Conservation (phyloP, 2,329 filamentous ascomycete species). For the Penicillium sp. region DNA sequence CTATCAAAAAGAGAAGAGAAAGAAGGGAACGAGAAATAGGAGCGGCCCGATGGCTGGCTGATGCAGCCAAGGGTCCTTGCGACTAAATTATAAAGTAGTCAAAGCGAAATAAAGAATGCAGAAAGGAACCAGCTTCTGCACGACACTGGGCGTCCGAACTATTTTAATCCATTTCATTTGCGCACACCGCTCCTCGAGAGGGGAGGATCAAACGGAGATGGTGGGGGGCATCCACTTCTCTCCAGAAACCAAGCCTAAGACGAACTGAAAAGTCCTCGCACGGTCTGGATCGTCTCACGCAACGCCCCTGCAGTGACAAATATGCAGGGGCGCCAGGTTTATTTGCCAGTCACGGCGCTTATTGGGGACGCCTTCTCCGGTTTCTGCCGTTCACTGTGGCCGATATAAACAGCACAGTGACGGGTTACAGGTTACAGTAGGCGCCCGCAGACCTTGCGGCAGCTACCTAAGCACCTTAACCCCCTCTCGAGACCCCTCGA, state of each 20-base stretch:
- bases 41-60: no score
- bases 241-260: not conserved
- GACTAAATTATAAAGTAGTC: no score
- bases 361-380: slow-evolving; percentile 2
- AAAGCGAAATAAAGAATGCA: not conserved
- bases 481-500: not conserved
- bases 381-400: not conserved
- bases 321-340: slow-evolving; percentile 20
- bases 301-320: slow-evolving; percentile 18
- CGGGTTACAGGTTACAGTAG: not conserved
- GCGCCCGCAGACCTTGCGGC: not conserved
- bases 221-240: slow-evolving; percentile 3
- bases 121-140: not conserved
- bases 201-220: not conserved
- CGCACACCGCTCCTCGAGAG: slow-evolving; percentile 20
- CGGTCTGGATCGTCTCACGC: slow-evolving; percentile 12
- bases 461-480: not conserved
- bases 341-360: slow-evolving; percentile 3
- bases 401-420: not conserved
- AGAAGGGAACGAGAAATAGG: not conserved
- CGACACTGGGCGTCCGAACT: not conserved
- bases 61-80: no score
- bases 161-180: slow-evolving; percentile 6
- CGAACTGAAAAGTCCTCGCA: slow-evolving; percentile 8
- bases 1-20: slow-evolving; percentile 7